phyloP scores from a whole-genome alignment of 164 flowering plant species.

The Buxus sempervirens region DNA sequence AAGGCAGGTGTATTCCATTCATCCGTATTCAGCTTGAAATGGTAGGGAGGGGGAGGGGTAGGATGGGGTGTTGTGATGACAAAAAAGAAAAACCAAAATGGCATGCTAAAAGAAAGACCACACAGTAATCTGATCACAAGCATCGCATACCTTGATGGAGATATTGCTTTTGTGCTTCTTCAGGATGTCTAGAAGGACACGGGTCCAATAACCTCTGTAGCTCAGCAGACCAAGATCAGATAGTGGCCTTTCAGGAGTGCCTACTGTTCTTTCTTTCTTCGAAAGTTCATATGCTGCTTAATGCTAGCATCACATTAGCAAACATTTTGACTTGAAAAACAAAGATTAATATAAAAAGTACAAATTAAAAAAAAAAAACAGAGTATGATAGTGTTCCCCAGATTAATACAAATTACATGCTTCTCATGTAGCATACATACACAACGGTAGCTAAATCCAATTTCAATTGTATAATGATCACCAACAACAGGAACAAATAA shows the following conservation, averaged over 20 bases:
- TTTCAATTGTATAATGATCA: too few relatives aligned
- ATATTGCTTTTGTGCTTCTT: slow-evolving; percentile 97
- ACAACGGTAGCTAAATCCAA: too few relatives aligned
- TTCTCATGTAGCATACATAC: neutral
- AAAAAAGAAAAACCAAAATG: too few relatives aligned
- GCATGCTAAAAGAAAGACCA: too few relatives aligned
- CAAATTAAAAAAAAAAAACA: neutral
- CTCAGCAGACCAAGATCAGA: slow-evolving; percentile 94
- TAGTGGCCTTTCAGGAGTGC: slow-evolving; percentile 96
- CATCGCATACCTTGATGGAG: slow-evolving; percentile 73
- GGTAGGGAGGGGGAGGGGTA: too few relatives aligned
- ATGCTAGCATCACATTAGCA: slow-evolving; percentile 5
- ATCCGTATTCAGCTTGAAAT: too few relatives aligned
- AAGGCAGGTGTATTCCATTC: too few relatives aligned
- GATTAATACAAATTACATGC: neutral
- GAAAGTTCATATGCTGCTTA: slow-evolving; percentile 86
- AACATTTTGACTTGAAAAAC: slow-evolving; percentile 3
- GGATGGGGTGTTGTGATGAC: too few relatives aligned
- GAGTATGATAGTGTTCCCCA: neutral
- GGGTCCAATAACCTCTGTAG: slow-evolving; percentile 99
- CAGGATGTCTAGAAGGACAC: slow-evolving; percentile 87
- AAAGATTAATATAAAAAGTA: neutral
- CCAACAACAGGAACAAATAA: too few relatives aligned
- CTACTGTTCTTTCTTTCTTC: slow-evolving; percentile 97
- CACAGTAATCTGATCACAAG: too few relatives aligned